phyloP scores from a whole-genome alignment of 176 grass and related monocot species.

The Hordeum marinum region DNA sequence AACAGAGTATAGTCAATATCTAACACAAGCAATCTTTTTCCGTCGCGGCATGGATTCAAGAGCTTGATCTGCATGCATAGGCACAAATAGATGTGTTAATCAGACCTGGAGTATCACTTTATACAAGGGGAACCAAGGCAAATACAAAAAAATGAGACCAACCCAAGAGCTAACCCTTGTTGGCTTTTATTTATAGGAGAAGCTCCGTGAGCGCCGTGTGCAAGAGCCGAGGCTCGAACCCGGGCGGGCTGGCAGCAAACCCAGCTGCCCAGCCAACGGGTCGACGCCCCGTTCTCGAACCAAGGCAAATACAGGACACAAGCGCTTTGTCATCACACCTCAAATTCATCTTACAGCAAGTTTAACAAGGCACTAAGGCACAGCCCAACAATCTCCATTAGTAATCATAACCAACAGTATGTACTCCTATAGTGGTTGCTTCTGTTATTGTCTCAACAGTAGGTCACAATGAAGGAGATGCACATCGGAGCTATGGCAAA shows the following conservation, averaged over 20 bases:
- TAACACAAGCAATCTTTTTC: conserved; percentile 91
- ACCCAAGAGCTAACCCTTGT: too few relatives aligned
- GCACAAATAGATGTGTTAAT: conserved; percentile 10
- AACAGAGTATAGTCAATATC: conserved; percentile 99
- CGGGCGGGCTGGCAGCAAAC: too few relatives aligned
- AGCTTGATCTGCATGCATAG: conserved; percentile 75
- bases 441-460: background rate
- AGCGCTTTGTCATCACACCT: background rate
- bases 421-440: background rate
- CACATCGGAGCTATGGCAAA: background rate
- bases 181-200: too few relatives aligned
- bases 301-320: background rate
- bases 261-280: too few relatives aligned
- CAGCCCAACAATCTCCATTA: background rate
- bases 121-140: background rate
- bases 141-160: too few relatives aligned
- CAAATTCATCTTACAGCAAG: background rate
- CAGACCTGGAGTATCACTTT: background rate
- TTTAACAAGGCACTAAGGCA: conserved; percentile 10
- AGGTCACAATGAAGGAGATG: conserved; percentile 11
- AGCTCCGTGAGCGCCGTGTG: too few relatives aligned
- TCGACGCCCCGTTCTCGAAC: too few relatives aligned
- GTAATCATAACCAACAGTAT: conserved; percentile 17
- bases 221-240: too few relatives aligned
- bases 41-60: conserved; percentile 84